Evolutionary conservation across 352 stramenopile species (phyloP).

Genomic region (Discostella stelligera): DNA sequence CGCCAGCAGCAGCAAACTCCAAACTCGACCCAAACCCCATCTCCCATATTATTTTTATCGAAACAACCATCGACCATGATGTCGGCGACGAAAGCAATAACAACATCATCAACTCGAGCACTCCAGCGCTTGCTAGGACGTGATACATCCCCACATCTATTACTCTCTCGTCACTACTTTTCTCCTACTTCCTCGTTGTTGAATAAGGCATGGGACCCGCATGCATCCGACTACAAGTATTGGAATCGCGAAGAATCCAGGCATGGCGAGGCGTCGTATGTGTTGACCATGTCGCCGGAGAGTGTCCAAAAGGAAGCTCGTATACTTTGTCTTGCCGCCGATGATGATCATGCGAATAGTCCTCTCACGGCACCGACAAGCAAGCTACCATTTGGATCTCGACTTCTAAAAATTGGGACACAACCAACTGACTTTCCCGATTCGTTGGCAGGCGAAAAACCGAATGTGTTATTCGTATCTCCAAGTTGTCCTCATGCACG

Average conservation of each 20-base stretch:
- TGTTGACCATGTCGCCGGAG: constrained; percentile 62
- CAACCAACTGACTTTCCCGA: constrained; percentile 61
- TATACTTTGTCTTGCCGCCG: constrained; percentile 58
- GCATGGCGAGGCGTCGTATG: constrained; percentile 39
- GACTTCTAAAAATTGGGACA: constrained; percentile 52
- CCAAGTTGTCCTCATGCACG: constrained; percentile 51
- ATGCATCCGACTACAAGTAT: constrained; percentile 58
- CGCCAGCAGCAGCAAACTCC: too few species aligned
- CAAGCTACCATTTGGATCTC: constrained; percentile 48
- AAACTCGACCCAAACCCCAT: too few species aligned
- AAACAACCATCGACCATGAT: too few species aligned
- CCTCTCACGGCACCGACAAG: constrained; percentile 44
- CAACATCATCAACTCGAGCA: constrained; percentile 4
- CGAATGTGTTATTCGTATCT: constrained; percentile 73
- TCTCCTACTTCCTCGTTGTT: not conserved
- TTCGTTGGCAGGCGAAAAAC: constrained; percentile 36
- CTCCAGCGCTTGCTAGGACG: constrained; percentile 3
- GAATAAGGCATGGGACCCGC: constrained; percentile 55
- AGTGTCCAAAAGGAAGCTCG: constrained; percentile 58
- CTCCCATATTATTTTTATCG: too few species aligned
- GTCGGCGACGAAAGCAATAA: too few species aligned
- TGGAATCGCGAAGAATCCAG: constrained; percentile 69
- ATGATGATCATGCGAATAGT: constrained; percentile 54
- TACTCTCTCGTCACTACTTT: constrained; percentile 8
- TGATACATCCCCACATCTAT: not conserved